Evolutionary conservation across 2,329 filamentous ascomycete genomes (phyloP), one percentile per base, ranked within the genome.

Genomic region (Diaporthe sp.): DNA sequence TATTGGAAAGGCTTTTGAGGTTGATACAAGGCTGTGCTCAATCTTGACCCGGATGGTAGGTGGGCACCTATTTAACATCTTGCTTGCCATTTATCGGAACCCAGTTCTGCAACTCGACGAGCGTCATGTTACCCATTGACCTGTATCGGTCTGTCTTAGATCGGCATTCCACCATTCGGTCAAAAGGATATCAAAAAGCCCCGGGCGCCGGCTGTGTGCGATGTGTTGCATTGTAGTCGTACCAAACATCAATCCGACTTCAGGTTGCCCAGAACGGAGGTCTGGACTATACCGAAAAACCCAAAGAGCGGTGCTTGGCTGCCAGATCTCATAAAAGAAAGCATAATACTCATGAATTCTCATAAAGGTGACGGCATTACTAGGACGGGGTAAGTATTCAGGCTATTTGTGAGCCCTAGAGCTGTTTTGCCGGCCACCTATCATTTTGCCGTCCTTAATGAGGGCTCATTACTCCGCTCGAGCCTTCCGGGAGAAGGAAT

Each of bases 371-470:
- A 68, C 47, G 31, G 47, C 34, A 34, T 39, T 17, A 37, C 28
- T 28, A 39, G 31, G 49, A 17, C 31, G 37, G 63, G 63, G 47
- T 68, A 39, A 68, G 22, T 20, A 68, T 68, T 68, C 63, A 68
- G 63, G 63, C 63, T 68, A 68, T 53, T 68, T 68, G 9, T 25
- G 31, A 25, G 31, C 5, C 34, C 6, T 39, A 25, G 47, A 37
- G 63, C 63, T 53, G 47, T 68, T 68, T 53, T 68, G 31, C 63
- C 63, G 63, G 63, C 20, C 47, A 68, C 47, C 63, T 68, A 53
- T 65, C 63, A 68, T 53, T 42, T 37, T 68, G 63, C 63, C 47
- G 63, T n/a, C 47, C 63, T 68, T 68, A 68, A 68, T 53, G 47
- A 44, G 15, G 47, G 31, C 13, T 28, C 63, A 25, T 68, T 68